phyloP scores from a whole-genome alignment of 805 yeast species.

The Pichia californica region DNA sequence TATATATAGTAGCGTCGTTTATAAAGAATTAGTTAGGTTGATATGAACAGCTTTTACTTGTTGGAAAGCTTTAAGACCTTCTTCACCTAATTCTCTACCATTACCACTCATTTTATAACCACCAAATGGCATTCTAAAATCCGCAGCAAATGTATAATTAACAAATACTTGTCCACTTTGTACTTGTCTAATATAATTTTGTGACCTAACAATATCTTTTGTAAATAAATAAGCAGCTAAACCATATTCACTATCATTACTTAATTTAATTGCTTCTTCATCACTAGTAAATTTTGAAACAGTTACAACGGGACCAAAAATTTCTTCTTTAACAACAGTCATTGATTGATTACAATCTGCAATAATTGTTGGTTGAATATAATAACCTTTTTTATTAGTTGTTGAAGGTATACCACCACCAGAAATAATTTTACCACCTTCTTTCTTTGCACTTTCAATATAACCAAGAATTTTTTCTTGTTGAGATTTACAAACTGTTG shows the following conservation, averaged over 20 bases:
- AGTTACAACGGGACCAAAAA: constrained; percentile 89
- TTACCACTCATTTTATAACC: constrained; percentile 88
- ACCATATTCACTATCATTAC: constrained; percentile 81
- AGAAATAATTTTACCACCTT: constrained; percentile 72
- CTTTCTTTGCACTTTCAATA: constrained; percentile 69
- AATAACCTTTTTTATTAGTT: constrained; percentile 49
- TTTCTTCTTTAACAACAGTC: constrained; percentile 70
- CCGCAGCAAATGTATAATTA: constrained; percentile 85
- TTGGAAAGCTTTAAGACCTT: constrained; percentile 79
- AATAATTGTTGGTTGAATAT: constrained; percentile 66
- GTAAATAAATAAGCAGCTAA: constrained; percentile 91
- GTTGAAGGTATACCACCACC: constrained; percentile 53
- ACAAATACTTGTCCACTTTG: constrained; percentile 91
- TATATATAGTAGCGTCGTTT: not conserved
- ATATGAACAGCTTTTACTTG: constrained; percentile 80
- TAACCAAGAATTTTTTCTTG: constrained; percentile 69
- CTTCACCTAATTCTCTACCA: constrained; percentile 90
- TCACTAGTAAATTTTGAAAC: constrained; percentile 73
- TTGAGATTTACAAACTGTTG: constrained; percentile 82
- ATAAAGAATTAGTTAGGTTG: constrained; percentile 27
- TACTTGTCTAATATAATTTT: constrained; percentile 65
- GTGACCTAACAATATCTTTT: constrained; percentile 62
- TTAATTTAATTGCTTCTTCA: constrained; percentile 72
- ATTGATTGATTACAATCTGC: constrained; percentile 62
- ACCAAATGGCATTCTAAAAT: constrained; percentile 85